Evolutionary conservation across 495 filamentous ascomycete species (phyloP), one percentile per base, ranked within the genome.

Genomic region (Podospora anserina): DNA sequence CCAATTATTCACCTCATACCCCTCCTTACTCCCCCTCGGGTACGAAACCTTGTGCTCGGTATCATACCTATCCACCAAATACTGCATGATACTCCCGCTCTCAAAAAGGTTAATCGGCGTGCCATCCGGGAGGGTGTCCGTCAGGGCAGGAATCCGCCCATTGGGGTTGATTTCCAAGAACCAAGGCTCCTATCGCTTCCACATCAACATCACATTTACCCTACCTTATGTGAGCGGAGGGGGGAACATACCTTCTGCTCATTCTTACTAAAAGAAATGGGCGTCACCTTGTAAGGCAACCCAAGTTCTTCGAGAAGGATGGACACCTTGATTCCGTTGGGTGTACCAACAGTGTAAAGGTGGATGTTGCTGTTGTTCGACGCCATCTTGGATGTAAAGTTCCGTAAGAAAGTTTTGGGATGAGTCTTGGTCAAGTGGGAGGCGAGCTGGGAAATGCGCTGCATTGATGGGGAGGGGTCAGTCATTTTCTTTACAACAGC

Each of bases 101-200:
- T 97, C 94, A 73, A 96, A 97, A 4, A 97, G 71, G 19, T 84
- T 81, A 78, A 96, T 93, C 39, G 81, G 79, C 71, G 90, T 82
- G 66, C 92, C 92, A 75, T 95, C 90, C 1, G 76, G 71, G 73
- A 90, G 87, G 13, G 85, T 88, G 77, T 97, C 94, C 27, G 91
- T 94, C 27, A 97, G 72, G 18, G 94, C 94, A n/a, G 94, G 94
- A 72, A 97, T 96, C 67, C 94, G 92, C 71, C 94, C 94, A 75
- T 97, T 97, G 64, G 94, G 94, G 80, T 97, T 97, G 78, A 97
- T 95, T 53, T 87, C 88, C 55, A 96, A 85, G 82, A 94, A 97
- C 91, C 91, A 96, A 1, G 81, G 84, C 67, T 84, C 83, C 23
- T 23, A 23, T 23, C 23, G 23, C 23, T 23, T 23, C 23, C 23